phyloP scores from a whole-genome alignment of 441 rosid species.

The Jatropha podagrica region DNA sequence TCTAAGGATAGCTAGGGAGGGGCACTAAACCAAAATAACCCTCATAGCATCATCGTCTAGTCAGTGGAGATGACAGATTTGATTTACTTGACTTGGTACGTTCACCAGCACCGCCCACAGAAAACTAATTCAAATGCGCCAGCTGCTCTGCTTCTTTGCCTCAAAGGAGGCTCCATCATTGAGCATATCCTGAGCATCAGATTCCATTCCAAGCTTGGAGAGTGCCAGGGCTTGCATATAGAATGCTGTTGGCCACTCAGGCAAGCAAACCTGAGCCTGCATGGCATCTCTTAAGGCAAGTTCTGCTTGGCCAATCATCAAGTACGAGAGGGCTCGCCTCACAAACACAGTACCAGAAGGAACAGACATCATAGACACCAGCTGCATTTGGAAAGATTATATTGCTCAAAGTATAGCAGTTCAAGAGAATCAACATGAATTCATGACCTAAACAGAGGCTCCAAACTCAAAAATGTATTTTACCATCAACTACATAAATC shows the following conservation, averaged over 20 bases:
- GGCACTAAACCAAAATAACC: slow-evolving; percentile 4
- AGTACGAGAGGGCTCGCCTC: slow-evolving; percentile 73
- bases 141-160: slow-evolving; percentile 72
- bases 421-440: not conserved
- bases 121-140: slow-evolving; percentile 14
- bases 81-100: not conserved
- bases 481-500: not conserved
- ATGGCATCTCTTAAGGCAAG: slow-evolving; percentile 91
- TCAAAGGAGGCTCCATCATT: slow-evolving; percentile 89
- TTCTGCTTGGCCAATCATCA: slow-evolving; percentile 82
- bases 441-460: not conserved
- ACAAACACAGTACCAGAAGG: slow-evolving; percentile 89
- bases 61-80: not conserved
- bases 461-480: not conserved
- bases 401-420: not conserved
- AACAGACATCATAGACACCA: slow-evolving; percentile 75
- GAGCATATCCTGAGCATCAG: slow-evolving; percentile 98
- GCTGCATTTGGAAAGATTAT: slow-evolving; percentile 36
- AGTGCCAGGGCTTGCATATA: slow-evolving; percentile 95
- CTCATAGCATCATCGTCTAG: slow-evolving; percentile 4
- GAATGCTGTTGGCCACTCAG: slow-evolving; percentile 97
- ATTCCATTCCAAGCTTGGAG: slow-evolving; percentile 94
- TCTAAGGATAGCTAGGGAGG: not conserved
- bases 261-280: slow-evolving; percentile 96
- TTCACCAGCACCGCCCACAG: too few relatives aligned